phyloP scores from a whole-genome alignment of 202 grass and related monocot species.

The Zizania palustris region DNA sequence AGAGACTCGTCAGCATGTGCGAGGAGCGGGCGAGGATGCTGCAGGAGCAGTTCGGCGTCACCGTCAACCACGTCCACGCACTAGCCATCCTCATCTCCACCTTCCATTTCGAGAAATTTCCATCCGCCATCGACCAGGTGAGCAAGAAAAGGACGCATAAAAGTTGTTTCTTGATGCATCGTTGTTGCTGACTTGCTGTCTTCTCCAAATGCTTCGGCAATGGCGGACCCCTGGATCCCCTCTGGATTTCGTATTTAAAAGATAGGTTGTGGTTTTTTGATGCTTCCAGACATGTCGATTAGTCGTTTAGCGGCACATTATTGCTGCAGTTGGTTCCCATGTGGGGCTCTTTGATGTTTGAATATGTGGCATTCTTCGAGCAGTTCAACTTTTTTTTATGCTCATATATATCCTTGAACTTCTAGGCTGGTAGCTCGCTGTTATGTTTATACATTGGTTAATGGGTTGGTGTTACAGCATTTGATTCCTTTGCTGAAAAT shows the following conservation, averaged over 20 bases:
- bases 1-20: slow-evolving; percentile 80
- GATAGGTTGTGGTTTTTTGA: slow-evolving; percentile 38
- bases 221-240: slow-evolving; percentile 40
- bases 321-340: slow-evolving; percentile 46
- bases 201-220: not conserved
- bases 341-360: slow-evolving; percentile 43
- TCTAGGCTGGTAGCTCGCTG: slow-evolving; percentile 37
- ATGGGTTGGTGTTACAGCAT: slow-evolving; percentile 40
- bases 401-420: slow-evolving; percentile 35
- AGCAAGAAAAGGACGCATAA: not conserved
- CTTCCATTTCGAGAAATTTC: slow-evolving; percentile 84
- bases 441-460: slow-evolving; percentile 43
- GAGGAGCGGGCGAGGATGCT: slow-evolving; percentile 95
- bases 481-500: slow-evolving; percentile 37
- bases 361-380: slow-evolving; percentile 23
- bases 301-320: slow-evolving; percentile 46
- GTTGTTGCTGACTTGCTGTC: not conserved
- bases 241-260: slow-evolving; percentile 5
- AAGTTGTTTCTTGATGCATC: not conserved
- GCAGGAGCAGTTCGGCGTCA: slow-evolving; percentile 95
- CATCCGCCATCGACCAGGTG: slow-evolving; percentile 81
- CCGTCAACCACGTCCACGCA: slow-evolving; percentile 90
- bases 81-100: slow-evolving; percentile 86
- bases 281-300: slow-evolving; percentile 37
- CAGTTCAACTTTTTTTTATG: slow-evolving; percentile 33